Base-by-base conservation (phyloP, 2,329 filamentous ascomycete species). In the Basipetospora chlamydospora region DNA sequence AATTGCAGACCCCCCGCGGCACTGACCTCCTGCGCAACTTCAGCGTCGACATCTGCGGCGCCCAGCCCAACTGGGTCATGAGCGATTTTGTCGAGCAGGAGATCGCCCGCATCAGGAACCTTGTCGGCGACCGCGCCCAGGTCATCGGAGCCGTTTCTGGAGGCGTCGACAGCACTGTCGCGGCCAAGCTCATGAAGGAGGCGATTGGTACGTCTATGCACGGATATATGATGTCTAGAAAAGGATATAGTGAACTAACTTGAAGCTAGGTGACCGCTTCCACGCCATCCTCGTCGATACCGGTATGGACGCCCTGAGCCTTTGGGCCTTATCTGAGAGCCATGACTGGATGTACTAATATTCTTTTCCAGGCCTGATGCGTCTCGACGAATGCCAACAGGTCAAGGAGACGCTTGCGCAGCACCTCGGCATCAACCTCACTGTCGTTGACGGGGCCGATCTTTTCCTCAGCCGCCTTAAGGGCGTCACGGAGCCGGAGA, bases 131-230 rank as follows among this genome's bases (percentile, higher is more conserved):
- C 20, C 78, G 70, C 39, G 86, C 73, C 2, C 88, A 90, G 51
- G 88, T 94, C 37, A 54, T 65, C 37, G 60, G 59, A 12, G 59
- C 60, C 18, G 55, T 58, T 15, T 58, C 72, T 43, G 86, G 87
- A 45, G 87, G 87, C 49, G 87, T 95, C 12, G 87, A 95, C 57
- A 81, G 74, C 9, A 95, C 87, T 3, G 87, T 95, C 9, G 86
- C 79, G 2, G 83, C 84, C 0, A 81, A 77, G 56, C 67, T 95
- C 15, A 88, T 93, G 82, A 68, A 79, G 46, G 76, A 85, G 50
- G 86, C 86, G 5, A 94, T 95, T 51, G 67, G 61, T 39, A 77
- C n/a, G n/a, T n/a, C n/a, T n/a, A n/a, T n/a, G n/a, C n/a, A n/a
- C n/a, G n/a, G n/a, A n/a, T n/a, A n/a, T n/a, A n/a, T n/a, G n/a